phyloP scores from a whole-genome alignment of 371 early-diverging fungal species.

The Mortierella sp. region DNA sequence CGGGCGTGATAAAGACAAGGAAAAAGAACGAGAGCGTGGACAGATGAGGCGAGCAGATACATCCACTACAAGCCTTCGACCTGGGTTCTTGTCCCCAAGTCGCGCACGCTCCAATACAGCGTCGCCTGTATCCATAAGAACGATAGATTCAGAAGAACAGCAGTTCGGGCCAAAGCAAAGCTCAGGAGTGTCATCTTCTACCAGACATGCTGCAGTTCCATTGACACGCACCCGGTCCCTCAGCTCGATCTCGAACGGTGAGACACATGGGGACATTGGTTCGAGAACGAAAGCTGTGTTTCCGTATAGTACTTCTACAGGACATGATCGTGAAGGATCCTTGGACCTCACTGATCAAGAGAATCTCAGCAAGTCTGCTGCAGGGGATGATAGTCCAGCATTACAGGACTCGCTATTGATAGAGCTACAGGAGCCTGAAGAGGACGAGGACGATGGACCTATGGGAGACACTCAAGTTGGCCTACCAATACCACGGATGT shows the following conservation, averaged over 20 bases:
- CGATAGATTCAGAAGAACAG: constrained; percentile 12
- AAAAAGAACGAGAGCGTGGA: constrained; percentile 15
- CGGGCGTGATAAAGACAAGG: constrained; percentile 49
- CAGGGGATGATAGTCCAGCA: constrained; percentile 1
- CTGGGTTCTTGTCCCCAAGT: constrained; percentile 21
- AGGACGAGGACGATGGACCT: constrained; percentile 38
- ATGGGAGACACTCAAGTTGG: constrained; percentile 24
- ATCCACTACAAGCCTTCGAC: constrained; percentile 11
- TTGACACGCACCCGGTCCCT: constrained; percentile 34
- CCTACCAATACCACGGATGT: constrained; percentile 28
- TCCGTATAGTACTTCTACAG: neutral
- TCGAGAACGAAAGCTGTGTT: neutral
- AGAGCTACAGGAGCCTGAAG: constrained; percentile 32
- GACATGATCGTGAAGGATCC: constrained; percentile 11
- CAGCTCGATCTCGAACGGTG: constrained; percentile 31
- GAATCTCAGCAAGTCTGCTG: constrained; percentile 4
- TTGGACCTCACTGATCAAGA: constrained; percentile 23
- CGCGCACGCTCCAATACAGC: constrained; percentile 22
- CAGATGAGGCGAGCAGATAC: constrained; percentile 22
- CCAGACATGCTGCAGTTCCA: neutral
- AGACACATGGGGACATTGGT: neutral
- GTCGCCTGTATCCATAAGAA: constrained; percentile 21
- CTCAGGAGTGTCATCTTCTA: constrained; percentile 9
- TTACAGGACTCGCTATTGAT: constrained; percentile 25
- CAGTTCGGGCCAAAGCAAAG: constrained; percentile 12